Base-by-base conservation (phyloP, 108 stramenopile genomes). In the Cyclotella baltica region DNA sequence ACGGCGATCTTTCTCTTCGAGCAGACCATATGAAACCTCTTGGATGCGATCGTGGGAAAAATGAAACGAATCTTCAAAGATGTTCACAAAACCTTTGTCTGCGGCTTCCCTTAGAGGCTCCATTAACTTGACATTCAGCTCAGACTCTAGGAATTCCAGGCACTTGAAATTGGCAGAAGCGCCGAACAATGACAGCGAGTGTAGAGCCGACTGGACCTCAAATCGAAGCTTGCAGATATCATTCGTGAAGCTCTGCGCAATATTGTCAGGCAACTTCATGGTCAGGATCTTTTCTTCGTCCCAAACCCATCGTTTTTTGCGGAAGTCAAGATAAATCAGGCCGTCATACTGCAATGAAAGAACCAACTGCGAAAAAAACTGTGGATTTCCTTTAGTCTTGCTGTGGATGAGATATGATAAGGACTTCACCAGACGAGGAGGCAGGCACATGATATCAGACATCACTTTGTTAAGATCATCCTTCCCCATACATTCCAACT, bases 11-110 rank as follows among this genome's bases (percentile, higher is more conserved):
- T 74, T 43, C 2, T 33, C 36, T 19, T 30, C 36, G 22, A 74
- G 37, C 63, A 74, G 20, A 16, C 27, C 65, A 50, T 78, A 78
- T 18, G 71, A 35, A 19, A 71, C 77, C 30, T 72, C 71, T 35
- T 78, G 77, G 9, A 78, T 34, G 19, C 37, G 61, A 47, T 73
- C 77, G 20, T 78, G 71, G 15, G 20, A n/a, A 48, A 78, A 78
- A 2, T 36, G 62, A 48, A 64, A 72, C 22, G 31, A 27, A 2
- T 33, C 61, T 9, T 63, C 46, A 1, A 22, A 31, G 38, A 64
- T 72, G 13, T 52, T 51, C 16, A 78, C 29, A 10, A 78, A 33
- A 22, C 77, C 71, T 13, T 78, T 46, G 2, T 11, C 22, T 19
- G 46, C 70, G 0, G 77, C 67, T 16, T 13, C 3, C 16, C 65